Conservation (phyloP, 345 rosid genomes). For the Lagerstroemia speciosa region DNA sequence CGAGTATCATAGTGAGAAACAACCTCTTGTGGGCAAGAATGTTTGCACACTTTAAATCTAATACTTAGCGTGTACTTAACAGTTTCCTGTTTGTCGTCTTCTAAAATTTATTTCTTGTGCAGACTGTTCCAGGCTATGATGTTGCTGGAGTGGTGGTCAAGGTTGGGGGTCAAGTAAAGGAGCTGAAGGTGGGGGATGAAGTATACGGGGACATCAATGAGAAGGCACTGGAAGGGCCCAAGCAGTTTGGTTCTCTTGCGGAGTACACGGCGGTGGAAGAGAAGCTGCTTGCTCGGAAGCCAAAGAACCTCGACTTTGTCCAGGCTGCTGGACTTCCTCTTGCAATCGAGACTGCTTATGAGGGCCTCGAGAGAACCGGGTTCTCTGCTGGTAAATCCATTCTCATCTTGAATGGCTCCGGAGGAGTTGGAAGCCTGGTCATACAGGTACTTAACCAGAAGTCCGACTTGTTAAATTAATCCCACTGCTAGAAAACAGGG, state of each 20-base stretch:
- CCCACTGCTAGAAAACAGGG: neutral
- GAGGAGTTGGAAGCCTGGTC: slow-evolving; percentile 93
- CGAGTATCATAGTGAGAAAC: neutral
- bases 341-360: slow-evolving; percentile 76
- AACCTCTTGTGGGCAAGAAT: neutral
- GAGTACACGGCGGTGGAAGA: slow-evolving; percentile 86
- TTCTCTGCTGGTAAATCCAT: slow-evolving; percentile 76
- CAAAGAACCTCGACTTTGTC: slow-evolving; percentile 65
- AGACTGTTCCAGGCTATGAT: slow-evolving; percentile 97
- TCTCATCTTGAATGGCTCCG: slow-evolving; percentile 81
- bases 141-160: slow-evolving; percentile 87
- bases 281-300: slow-evolving; percentile 73
- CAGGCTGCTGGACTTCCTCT: slow-evolving; percentile 91
- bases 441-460: slow-evolving; percentile 52
- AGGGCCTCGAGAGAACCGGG: slow-evolving; percentile 72
- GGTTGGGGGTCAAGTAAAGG: slow-evolving; percentile 63
- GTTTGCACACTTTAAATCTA: neutral
- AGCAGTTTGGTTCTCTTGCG: slow-evolving; percentile 77
- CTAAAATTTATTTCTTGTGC: slow-evolving; percentile 8
- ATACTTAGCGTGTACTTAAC: neutral
- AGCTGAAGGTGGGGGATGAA: slow-evolving; percentile 73
- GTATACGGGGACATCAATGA: slow-evolving; percentile 86
- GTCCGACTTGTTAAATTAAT: neutral
- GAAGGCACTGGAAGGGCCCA: slow-evolving; percentile 89
- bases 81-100: neutral